Evolutionary conservation across 805 yeast genomes (phyloP).

Genomic region (Candida insectalens): DNA sequence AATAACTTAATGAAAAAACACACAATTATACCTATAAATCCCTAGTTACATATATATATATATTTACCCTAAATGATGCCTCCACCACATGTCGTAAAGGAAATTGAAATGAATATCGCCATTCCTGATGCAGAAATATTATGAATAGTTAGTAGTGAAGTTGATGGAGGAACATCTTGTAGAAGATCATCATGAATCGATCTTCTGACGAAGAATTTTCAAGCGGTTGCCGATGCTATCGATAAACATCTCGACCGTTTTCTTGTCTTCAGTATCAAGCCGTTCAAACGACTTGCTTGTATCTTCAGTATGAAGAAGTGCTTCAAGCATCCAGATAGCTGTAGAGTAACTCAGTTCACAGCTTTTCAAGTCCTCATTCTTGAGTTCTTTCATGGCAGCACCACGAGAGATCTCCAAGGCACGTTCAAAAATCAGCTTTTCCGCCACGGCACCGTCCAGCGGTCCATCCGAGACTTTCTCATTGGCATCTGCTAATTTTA

Average conservation of each 20-base stretch:
- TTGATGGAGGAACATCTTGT: too few relatives aligned
- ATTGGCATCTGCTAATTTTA: slow-evolving; percentile 44
- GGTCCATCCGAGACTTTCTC: slow-evolving; percentile 15
- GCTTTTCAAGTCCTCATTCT: slow-evolving; percentile 58
- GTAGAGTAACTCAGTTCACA: slow-evolving; percentile 89
- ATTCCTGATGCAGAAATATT: too few relatives aligned
- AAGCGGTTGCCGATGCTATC: slow-evolving; percentile 75
- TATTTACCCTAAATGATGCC: too few relatives aligned
- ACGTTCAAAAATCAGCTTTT: slow-evolving; percentile 81
- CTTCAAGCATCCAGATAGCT: slow-evolving; percentile 92
- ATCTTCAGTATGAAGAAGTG: slow-evolving; percentile 46
- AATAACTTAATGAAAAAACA: too few relatives aligned
- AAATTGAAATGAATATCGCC: too few relatives aligned
- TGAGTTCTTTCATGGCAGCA: slow-evolving; percentile 84
- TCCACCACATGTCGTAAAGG: too few relatives aligned
- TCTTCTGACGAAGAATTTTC: slow-evolving; percentile 56
- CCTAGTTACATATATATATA: too few relatives aligned
- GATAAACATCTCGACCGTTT: slow-evolving; percentile 72
- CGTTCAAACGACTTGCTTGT: slow-evolving; percentile 26
- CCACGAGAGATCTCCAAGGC: slow-evolving; percentile 88
- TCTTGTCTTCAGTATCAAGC: slow-evolving; percentile 64
- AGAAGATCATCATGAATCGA: slow-evolving; percentile 12
- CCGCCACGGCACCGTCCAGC: slow-evolving; percentile 39
- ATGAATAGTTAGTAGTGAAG: too few relatives aligned
- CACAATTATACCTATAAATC: too few relatives aligned